These are phyloP conservation scores for Casuarina glauca DNA, from an alignment of 306 rosid species.

Conservation along the genomic window DNA sequence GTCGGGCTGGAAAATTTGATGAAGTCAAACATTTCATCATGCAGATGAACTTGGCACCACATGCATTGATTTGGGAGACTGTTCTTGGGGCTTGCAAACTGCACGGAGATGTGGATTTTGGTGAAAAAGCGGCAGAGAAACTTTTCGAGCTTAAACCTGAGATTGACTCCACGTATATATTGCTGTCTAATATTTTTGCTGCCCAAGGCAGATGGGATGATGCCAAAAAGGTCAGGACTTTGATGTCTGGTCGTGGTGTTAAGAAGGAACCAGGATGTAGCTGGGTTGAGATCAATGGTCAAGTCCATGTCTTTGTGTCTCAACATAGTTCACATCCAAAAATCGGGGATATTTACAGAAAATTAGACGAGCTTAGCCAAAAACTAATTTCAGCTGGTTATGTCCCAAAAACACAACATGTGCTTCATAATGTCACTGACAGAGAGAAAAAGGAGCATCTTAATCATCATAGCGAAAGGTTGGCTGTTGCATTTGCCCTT, in stretches of 20 bases:
- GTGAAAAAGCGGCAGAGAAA: conserved; percentile 34
- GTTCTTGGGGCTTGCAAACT: conserved; percentile 38
- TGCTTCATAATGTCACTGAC: conserved; percentile 32
- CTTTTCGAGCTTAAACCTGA: conserved; percentile 37
- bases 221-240: conserved; percentile 28
- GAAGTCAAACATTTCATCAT: conserved; percentile 37
- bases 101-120: conserved; percentile 34
- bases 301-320: conserved; percentile 33
- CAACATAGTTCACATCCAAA: conserved; percentile 32
- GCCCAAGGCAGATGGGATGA: conserved; percentile 40
- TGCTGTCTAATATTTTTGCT: conserved; percentile 43
- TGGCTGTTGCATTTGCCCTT: conserved; percentile 42
- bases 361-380: conserved; percentile 36
- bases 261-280: conserved; percentile 50
- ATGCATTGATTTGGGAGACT: conserved; percentile 36
- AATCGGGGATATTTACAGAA: conserved; percentile 25
- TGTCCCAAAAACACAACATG: conserved; percentile 29
- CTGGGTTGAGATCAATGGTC: conserved; percentile 38
- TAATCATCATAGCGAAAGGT: conserved; percentile 39
- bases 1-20: conserved; percentile 42
- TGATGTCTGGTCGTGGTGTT: conserved; percentile 38
- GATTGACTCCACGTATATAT: conserved; percentile 36
- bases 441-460: conserved; percentile 36
- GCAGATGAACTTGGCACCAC: conserved; percentile 34
- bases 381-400: conserved; percentile 34